Evolutionary conservation across 164 flowering plant species (phyloP).

Genomic region (Cinnamomum chago): DNA sequence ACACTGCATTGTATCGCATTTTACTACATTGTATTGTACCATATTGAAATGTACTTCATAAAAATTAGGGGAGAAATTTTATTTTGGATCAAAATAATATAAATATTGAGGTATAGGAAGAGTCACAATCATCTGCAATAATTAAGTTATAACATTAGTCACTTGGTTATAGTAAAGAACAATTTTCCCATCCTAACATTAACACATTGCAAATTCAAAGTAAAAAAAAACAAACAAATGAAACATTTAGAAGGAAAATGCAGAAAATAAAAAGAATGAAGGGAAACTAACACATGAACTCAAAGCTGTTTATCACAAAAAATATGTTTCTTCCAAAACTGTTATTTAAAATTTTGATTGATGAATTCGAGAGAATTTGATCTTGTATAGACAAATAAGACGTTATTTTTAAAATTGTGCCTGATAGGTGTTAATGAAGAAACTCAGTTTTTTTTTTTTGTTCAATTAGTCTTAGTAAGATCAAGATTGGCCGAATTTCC

Average conservation of each 20-base stretch:
- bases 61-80: neutral
- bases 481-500: neutral
- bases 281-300: neutral
- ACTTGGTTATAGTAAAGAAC: neutral
- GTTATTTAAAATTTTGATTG: neutral
- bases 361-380: too few relatives aligned
- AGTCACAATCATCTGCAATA: neutral
- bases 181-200: neutral
- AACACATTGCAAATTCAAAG: neutral
- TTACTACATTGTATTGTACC: neutral
- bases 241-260: neutral
- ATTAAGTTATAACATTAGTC: too few relatives aligned
- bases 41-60: neutral
- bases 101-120: neutral
- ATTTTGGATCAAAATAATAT: neutral
- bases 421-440: neutral
- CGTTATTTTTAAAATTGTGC: neutral
- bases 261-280: neutral
- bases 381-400: neutral
- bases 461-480: neutral
- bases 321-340: neutral
- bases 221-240: neutral
- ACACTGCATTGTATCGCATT: neutral
- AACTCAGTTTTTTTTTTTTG: too few relatives aligned
- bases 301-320: neutral